phyloP scores from a whole-genome alignment of 2,329 filamentous ascomycete genomes.

The Tolypocladium guangdongense region DNA sequence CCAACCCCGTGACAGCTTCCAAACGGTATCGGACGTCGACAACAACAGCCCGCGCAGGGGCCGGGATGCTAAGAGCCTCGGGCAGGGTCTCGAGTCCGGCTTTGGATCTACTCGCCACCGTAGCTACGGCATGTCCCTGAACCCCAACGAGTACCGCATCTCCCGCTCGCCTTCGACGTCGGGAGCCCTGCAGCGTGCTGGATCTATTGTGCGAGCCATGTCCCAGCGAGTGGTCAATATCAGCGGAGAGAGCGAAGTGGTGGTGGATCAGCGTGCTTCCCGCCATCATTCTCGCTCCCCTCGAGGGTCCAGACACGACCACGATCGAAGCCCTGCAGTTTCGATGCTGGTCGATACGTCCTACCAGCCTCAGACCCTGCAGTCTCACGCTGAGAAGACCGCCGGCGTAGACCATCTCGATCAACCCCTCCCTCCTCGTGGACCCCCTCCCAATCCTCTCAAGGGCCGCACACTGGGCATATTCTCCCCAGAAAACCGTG shows the following conservation, averaged over 20 bases:
- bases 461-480: conserved; percentile 79
- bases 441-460: conserved; percentile 53
- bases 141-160: conserved; percentile 38
- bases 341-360: conserved; percentile 36
- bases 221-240: conserved; percentile 97
- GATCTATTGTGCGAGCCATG: conserved; percentile 73
- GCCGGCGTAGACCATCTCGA: conserved; percentile 8
- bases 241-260: conserved; percentile 78
- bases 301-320: conserved; percentile 27
- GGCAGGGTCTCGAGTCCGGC: conserved; percentile 47
- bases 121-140: conserved; percentile 46
- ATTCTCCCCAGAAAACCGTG: conserved; percentile 65
- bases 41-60: conserved; percentile 43
- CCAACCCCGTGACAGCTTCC: conserved; percentile 42
- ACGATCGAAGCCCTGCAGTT: conserved; percentile 11
- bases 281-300: conserved; percentile 49
- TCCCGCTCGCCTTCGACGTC: conserved; percentile 54
- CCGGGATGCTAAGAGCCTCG: conserved; percentile 42
- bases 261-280: conserved; percentile 61
- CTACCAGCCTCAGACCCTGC: conserved; percentile 38
- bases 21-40: conserved; percentile 43
- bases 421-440: conserved; percentile 6
- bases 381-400: conserved; percentile 34
- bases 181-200: conserved; percentile 55
- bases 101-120: conserved; percentile 37